These are phyloP conservation scores for Agaricus blazei DNA, from an alignment of 768 basidiomycete genomes.

Conservation along the genomic window DNA sequence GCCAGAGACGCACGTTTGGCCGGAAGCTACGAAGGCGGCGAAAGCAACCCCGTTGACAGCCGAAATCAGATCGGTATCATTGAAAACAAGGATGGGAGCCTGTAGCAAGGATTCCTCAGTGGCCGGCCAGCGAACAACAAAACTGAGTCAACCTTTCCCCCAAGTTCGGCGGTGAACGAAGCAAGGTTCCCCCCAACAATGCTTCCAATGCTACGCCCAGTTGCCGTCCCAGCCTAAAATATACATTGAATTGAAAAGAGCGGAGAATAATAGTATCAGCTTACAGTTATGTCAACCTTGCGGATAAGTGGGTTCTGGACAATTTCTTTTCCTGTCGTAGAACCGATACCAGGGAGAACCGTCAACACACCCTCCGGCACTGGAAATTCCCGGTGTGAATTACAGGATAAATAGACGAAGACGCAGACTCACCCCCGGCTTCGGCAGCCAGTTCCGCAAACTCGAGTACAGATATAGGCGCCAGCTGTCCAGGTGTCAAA, in stretches of 20 bases:
- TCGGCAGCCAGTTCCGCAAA: slow-evolving; percentile 60
- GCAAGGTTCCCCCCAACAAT: slow-evolving; percentile 73
- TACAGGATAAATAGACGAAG: neutral
- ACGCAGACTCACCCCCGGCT: slow-evolving; percentile 50
- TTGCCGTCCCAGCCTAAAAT: slow-evolving; percentile 67
- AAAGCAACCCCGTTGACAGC: slow-evolving; percentile 84
- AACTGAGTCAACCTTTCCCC: slow-evolving; percentile 59
- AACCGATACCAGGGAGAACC: slow-evolving; percentile 70
- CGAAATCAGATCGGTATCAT: slow-evolving; percentile 68
- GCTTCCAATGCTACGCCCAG: slow-evolving; percentile 69
- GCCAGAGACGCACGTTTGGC: slow-evolving; percentile 92
- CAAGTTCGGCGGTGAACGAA: slow-evolving; percentile 77
- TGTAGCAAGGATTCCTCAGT: slow-evolving; percentile 19
- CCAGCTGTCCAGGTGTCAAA: slow-evolving; percentile 37
- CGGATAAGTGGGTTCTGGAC: slow-evolving; percentile 61
- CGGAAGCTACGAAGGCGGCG: slow-evolving; percentile 80
- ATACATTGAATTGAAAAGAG: neutral
- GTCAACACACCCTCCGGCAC: slow-evolving; percentile 76
- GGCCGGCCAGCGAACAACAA: neutral
- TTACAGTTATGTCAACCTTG: slow-evolving; percentile 83
- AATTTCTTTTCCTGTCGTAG: slow-evolving; percentile 57
- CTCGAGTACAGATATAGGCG: slow-evolving; percentile 76
- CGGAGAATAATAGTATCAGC: slow-evolving; percentile 13
- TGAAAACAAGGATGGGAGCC: slow-evolving; percentile 79
- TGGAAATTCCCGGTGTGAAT: slow-evolving; percentile 21